These are phyloP conservation scores for Cryptosporidium canis DNA, from an alignment of 169 alveolate genomes.

Conservation along the genomic window DNA sequence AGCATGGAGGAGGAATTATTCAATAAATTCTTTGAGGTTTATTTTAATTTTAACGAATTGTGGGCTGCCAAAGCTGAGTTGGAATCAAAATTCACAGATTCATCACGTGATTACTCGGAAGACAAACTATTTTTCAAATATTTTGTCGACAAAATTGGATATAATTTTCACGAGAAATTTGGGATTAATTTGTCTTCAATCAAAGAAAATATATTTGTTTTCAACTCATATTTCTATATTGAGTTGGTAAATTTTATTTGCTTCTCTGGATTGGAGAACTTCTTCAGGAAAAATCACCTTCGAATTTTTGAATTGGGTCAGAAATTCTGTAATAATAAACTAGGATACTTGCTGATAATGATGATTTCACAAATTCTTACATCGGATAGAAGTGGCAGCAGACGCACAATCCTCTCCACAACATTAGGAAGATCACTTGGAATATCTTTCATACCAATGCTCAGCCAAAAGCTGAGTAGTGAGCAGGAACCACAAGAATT, in stretches of 20 bases:
- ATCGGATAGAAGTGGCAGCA: not conserved
- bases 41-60: not conserved
- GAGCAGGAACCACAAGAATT: not conserved
- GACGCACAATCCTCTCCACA: not conserved
- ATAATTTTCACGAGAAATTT: not conserved
- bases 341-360: not conserved
- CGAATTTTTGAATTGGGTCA: not conserved
- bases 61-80: not conserved
- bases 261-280: not conserved
- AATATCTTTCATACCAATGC: constrained; percentile 18
- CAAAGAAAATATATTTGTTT: not conserved
- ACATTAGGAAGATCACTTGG: constrained; percentile 47
- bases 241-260: not conserved
- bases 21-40: constrained; percentile 1
- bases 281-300: not conserved
- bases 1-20: not conserved
- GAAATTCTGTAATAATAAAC: not conserved
- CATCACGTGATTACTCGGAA: not conserved
- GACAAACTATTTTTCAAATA: not conserved
- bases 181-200: not conserved
- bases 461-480: not conserved
- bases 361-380: not conserved
- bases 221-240: not conserved
- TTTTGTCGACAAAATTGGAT: not conserved
- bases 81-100: not conserved